Evolutionary conservation across 139 green algal genomes (phyloP).

Genomic region (Chara braunii): DNA sequence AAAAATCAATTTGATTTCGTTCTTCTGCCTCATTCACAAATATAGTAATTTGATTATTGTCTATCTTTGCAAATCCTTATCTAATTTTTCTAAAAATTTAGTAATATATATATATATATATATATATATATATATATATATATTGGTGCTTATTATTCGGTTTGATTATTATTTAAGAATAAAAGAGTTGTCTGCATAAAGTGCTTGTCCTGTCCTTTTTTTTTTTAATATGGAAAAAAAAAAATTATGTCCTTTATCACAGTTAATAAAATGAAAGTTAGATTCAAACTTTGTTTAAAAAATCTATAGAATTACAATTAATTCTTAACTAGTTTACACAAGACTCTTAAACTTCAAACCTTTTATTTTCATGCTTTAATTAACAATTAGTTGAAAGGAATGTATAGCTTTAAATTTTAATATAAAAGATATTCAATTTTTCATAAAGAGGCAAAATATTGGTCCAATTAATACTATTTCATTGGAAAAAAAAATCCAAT

Average conservation of each 20-base stretch:
- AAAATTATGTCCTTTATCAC: slow-evolving; percentile 44
- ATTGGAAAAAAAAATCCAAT: slow-evolving; percentile 15
- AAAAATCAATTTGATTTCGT: slow-evolving; percentile 45
- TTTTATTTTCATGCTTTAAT: slow-evolving; percentile 19
- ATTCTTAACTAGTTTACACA: slow-evolving; percentile 27
- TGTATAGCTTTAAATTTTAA: background rate
- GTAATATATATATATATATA: background rate
- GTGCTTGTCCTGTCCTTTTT: slow-evolving; percentile 48
- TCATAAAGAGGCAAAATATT: no score
- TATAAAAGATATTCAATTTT: slow-evolving; percentile 8
- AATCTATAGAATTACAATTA: slow-evolving; percentile 28
- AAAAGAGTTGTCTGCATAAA: background rate
- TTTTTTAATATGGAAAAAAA: slow-evolving; percentile 49
- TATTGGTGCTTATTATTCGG: background rate
- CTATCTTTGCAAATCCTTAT: slow-evolving; percentile 53
- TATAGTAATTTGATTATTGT: slow-evolving; percentile 56
- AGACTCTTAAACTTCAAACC: slow-evolving; percentile 19
- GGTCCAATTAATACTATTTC: background rate
- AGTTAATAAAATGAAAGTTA: slow-evolving; percentile 10
- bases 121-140: background rate
- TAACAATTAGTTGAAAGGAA: slow-evolving; percentile 5
- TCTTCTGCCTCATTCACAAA: slow-evolving; percentile 58
- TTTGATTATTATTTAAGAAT: background rate
- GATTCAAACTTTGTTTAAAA: slow-evolving; percentile 42
- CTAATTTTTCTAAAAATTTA: slow-evolving; percentile 38